Conservation (phyloP, 2,329 filamentous ascomycete species). For the Shiraia bambusicola region DNA sequence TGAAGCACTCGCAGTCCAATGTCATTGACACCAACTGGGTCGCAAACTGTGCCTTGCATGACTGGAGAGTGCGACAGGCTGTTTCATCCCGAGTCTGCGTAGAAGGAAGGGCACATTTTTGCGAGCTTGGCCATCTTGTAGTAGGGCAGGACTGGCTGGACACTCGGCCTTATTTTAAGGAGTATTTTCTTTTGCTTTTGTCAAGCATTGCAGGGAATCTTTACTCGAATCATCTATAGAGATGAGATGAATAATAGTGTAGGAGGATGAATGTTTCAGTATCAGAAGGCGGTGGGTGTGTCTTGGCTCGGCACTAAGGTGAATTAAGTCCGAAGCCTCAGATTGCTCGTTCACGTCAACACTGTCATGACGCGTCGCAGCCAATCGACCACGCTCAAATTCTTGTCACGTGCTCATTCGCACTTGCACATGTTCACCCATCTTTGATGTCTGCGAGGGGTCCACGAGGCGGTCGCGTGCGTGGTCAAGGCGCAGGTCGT, state of each 20-base stretch:
- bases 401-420: constrained; percentile 1
- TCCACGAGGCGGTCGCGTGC: constrained; percentile 10
- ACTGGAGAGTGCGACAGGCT: too few relatives aligned
- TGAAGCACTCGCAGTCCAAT: too few relatives aligned
- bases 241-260: too few relatives aligned
- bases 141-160: not conserved
- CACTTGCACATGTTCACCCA: not conserved
- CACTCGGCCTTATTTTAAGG: not conserved
- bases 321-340: constrained; percentile 1
- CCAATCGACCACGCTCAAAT: not conserved
- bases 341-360: constrained; percentile 1
- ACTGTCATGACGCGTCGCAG: constrained; percentile 12
- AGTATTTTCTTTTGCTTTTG: too few relatives aligned
- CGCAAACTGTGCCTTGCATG: too few relatives aligned
- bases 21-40: too few relatives aligned
- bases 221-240: too few relatives aligned
- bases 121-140: too few relatives aligned
- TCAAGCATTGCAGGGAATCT: too few relatives aligned
- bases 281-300: not conserved
- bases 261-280: too few relatives aligned
- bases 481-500: constrained; percentile 17
- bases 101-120: too few relatives aligned
- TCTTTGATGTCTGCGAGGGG: constrained; percentile 28
- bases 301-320: not conserved
- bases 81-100: too few relatives aligned